Percentiles rank a stretch among this genome's conserved stretches.
phyloP scores from a whole-genome alignment of 2,329 filamentous ascomycete species.

The Pyricularia sp. region DNA sequence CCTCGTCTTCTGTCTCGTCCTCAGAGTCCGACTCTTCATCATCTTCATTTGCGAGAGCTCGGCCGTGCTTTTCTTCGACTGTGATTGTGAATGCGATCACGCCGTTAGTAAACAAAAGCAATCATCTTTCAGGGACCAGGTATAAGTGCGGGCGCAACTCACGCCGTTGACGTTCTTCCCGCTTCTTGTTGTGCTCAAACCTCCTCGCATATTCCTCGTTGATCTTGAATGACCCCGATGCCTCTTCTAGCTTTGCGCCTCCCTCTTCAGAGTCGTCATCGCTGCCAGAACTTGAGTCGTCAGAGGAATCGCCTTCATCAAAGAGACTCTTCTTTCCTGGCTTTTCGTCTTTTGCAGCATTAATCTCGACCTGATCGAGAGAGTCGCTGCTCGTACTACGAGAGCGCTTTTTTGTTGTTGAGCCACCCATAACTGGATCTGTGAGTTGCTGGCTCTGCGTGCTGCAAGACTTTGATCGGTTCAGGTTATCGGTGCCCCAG shows the following conservation, averaged over 20 bases:
- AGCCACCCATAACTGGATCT: background rate
- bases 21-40: constrained; percentile 50
- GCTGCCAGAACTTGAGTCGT: constrained; percentile 25
- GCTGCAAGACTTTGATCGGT: background rate
- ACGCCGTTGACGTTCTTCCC: constrained; percentile 69
- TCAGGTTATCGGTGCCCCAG: background rate
- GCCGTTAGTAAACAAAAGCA: constrained; percentile 5
- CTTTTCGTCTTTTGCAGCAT: constrained; percentile 13
- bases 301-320: constrained; percentile 30
- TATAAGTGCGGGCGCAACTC: constrained; percentile 16
- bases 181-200: constrained; percentile 96
- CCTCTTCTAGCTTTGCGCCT: constrained; percentile 19
- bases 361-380: constrained; percentile 4
- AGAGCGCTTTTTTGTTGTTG: background rate
- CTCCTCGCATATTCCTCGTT: constrained; percentile 81
- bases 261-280: constrained; percentile 29
- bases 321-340: constrained; percentile 35
- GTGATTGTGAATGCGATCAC: constrained; percentile 11
- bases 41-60: constrained; percentile 31
- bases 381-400: constrained; percentile 3
- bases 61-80: constrained; percentile 80
- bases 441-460: background rate
- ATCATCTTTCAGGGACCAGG: background rate
- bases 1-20: constrained; percentile 80
- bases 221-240: constrained; percentile 50